Conservation (phyloP, 2,329 filamentous ascomycete genomes). For the Colletotrichum sp. region DNA sequence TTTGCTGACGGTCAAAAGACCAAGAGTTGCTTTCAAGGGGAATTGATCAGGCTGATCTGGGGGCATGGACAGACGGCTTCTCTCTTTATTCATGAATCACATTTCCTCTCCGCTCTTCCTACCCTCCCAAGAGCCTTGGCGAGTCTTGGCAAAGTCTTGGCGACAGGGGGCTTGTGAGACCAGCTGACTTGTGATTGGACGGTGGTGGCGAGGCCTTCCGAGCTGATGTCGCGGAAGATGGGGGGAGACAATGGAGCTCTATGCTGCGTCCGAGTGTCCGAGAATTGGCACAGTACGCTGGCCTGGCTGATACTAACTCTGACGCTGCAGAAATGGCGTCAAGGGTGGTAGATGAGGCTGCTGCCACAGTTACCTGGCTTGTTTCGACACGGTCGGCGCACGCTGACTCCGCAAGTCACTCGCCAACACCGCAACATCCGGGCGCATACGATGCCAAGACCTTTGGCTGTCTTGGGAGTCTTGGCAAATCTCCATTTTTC, state of each 20-base stretch:
- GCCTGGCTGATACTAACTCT: background rate
- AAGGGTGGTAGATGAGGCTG: background rate
- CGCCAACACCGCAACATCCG: constrained; percentile 21
- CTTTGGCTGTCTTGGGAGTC: constrained; percentile 20
- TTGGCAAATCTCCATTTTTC: constrained; percentile 21
- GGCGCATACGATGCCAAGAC: constrained; percentile 23
- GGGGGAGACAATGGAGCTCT: background rate
- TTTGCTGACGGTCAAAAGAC: constrained; percentile 1
- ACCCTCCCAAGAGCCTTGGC: constrained; percentile 16
- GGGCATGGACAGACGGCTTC: constrained; percentile 15
- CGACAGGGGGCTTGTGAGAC: constrained; percentile 11
- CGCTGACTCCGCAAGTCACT: background rate
- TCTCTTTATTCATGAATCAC: constrained; percentile 23
- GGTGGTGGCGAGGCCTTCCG: constrained; percentile 11
- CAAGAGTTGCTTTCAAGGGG: background rate
- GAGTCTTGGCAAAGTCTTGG: constrained; percentile 21
- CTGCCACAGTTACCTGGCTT: background rate
- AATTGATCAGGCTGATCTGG: background rate
- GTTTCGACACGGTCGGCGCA: background rate
- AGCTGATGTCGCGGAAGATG: constrained; percentile 17
- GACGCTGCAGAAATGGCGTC: accelerated
- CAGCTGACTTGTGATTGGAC: constrained; percentile 3
- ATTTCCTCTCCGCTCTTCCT: constrained; percentile 23
- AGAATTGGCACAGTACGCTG: background rate
- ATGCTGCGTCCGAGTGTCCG: background rate